phyloP scores from a whole-genome alignment of 345 rosid genomes.

The Erysimum cheiranthoides region DNA sequence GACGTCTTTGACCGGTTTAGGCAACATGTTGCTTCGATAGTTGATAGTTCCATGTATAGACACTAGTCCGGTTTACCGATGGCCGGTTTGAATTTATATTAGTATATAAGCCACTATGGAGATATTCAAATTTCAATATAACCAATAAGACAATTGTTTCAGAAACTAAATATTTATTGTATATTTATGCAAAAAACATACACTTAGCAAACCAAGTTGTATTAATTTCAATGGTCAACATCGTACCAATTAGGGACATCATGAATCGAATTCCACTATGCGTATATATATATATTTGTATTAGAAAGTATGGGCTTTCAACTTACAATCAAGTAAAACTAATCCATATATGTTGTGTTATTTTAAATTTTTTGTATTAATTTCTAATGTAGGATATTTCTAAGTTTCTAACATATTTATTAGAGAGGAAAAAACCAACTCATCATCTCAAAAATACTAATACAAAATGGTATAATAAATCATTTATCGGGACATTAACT shows the following conservation, averaged over 20 bases:
- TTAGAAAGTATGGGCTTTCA: neutral
- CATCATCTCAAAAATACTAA: too few relatives aligned
- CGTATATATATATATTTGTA: neutral
- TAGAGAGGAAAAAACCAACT: too few relatives aligned
- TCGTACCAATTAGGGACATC: neutral
- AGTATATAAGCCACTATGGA: neutral
- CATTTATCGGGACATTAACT: too few relatives aligned
- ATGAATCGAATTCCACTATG: neutral
- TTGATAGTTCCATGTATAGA: neutral
- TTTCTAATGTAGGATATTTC: too few relatives aligned
- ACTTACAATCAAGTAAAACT: neutral
- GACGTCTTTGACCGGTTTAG: conserved; percentile 12
- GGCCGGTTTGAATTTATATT: neutral
- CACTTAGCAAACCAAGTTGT: neutral
- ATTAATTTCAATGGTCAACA: neutral
- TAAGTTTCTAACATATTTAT: too few relatives aligned
- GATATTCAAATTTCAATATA: neutral
- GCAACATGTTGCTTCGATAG: neutral
- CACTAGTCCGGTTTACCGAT: neutral
- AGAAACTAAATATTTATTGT: neutral
- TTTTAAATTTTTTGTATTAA: too few relatives aligned
- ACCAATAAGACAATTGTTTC: neutral
- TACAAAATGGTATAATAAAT: too few relatives aligned
- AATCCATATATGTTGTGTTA: too few relatives aligned
- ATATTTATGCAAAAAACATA: neutral